Conservation (phyloP, 2,329 filamentous ascomycete species). For the Neonectria hederae region DNA sequence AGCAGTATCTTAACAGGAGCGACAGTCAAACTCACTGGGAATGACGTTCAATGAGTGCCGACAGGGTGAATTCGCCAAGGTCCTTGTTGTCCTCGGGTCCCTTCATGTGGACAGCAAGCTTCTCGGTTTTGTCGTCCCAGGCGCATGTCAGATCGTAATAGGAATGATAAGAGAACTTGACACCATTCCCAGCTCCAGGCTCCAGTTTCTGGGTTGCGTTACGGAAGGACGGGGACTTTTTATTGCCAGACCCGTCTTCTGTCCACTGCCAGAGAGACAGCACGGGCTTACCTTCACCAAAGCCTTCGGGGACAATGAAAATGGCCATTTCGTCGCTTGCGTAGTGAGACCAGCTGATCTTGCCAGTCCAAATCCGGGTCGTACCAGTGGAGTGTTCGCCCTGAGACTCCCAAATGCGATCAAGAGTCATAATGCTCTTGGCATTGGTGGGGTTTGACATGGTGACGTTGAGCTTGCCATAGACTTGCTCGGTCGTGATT, state of each 20-base stretch:
- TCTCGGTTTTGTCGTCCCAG: constrained; percentile 25
- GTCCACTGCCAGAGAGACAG: constrained; percentile 34
- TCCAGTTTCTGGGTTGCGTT: neutral
- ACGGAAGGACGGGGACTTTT: constrained; percentile 19
- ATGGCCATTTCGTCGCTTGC: constrained; percentile 28
- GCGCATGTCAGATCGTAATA: constrained; percentile 29
- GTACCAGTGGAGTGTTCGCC: constrained; percentile 9
- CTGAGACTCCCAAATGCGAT: constrained; percentile 27
- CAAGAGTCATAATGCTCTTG: neutral
- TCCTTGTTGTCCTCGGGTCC: neutral
- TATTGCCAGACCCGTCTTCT: neutral
- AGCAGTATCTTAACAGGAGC: neutral
- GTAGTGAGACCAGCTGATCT: constrained; percentile 28
- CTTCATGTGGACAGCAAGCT: constrained; percentile 18
- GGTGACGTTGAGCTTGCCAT: constrained; percentile 22
- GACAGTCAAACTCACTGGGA: constrained; percentile 20
- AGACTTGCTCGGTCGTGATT: constrained; percentile 23
- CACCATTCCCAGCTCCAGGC: neutral
- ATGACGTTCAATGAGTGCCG: constrained; percentile 24
- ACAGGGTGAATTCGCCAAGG: constrained; percentile 15
- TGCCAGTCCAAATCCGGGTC: constrained; percentile 33
- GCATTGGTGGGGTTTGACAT: constrained; percentile 22
- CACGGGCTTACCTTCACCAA: constrained; percentile 32
- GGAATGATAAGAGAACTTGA: constrained; percentile 21
- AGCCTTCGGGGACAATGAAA: constrained; percentile 33